phyloP scores from a whole-genome alignment of 495 filamentous ascomycete genomes.

The Mytilinidion resinicola region DNA sequence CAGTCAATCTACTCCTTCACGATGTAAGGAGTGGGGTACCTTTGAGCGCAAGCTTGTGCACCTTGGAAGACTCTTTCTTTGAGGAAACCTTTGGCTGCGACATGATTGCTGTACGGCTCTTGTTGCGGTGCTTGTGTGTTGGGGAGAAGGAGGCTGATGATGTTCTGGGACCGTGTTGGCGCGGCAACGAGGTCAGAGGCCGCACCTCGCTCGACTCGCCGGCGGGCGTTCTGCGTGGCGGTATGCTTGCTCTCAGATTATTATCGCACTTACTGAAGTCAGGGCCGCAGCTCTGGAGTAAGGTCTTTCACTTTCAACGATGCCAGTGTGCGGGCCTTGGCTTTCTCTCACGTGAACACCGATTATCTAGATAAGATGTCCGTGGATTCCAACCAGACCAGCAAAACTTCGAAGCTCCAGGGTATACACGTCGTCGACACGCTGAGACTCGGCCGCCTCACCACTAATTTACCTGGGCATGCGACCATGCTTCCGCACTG shows the following conservation, averaged over 20 bases:
- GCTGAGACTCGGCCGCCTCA: too few relatives aligned
- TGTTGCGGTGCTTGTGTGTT: background rate
- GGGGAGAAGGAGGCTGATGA: background rate
- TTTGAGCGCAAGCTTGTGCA: slow-evolving; percentile 89
- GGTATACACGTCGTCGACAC: too few relatives aligned
- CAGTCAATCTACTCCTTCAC: background rate
- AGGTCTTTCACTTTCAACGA: too few relatives aligned
- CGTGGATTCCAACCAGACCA: too few relatives aligned
- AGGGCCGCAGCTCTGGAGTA: too few relatives aligned
- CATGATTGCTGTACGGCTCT: slow-evolving; percentile 11
- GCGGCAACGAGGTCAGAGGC: slow-evolving; percentile 12
- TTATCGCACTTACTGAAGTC: too few relatives aligned
- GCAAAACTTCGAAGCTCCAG: too few relatives aligned
- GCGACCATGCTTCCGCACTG: slow-evolving; percentile 31
- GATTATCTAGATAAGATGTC: too few relatives aligned
- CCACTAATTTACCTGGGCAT: slow-evolving; percentile 9
- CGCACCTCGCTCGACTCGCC: background rate
- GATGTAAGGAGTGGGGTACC: slow-evolving; percentile 41
- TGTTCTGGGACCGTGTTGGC: slow-evolving; percentile 15
- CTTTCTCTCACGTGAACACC: too few relatives aligned
- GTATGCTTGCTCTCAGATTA: too few relatives aligned
- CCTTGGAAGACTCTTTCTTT: slow-evolving; percentile 81
- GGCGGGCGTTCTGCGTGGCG: too few relatives aligned
- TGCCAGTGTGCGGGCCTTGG: too few relatives aligned
- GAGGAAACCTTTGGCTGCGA: slow-evolving; percentile 31